These are phyloP conservation scores for Solanum medicagineum DNA, from an alignment of 257 asterid genomes.

Conservation along the genomic window DNA sequence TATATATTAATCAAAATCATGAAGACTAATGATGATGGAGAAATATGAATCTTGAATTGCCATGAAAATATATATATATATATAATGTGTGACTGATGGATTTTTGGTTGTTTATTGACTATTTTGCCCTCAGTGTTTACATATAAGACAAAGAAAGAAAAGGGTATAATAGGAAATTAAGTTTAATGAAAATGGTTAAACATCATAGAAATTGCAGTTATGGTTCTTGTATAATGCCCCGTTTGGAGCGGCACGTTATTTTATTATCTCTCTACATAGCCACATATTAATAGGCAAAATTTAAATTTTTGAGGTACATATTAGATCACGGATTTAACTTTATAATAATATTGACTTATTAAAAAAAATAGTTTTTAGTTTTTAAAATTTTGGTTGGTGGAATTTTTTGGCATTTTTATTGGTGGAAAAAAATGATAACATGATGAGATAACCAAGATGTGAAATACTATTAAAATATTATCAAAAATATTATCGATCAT, in stretches of 20 bases:
- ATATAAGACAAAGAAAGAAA: not conserved
- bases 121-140: not conserved
- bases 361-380: not conserved
- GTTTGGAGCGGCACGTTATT: conserved; percentile 5
- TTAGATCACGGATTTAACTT: not conserved
- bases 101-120: not conserved
- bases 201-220: not conserved
- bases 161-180: not conserved
- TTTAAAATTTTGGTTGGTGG: not conserved
- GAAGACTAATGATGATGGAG: not conserved
- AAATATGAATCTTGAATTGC: not conserved
- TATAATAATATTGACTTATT: not conserved
- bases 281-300: not conserved
- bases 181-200: not conserved
- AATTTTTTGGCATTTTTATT: not conserved
- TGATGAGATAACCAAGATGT: too few relatives aligned
- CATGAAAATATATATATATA: not conserved
- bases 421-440: not conserved
- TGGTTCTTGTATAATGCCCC: conserved; percentile 1
- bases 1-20: not conserved
- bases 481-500: not conserved
- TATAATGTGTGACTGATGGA: not conserved
- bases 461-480: not conserved
- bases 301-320: not conserved
- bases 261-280: conserved; percentile 3